Evolutionary conservation across 2,329 filamentous ascomycete species (phyloP).

Genomic region (Fusarium sp.): DNA sequence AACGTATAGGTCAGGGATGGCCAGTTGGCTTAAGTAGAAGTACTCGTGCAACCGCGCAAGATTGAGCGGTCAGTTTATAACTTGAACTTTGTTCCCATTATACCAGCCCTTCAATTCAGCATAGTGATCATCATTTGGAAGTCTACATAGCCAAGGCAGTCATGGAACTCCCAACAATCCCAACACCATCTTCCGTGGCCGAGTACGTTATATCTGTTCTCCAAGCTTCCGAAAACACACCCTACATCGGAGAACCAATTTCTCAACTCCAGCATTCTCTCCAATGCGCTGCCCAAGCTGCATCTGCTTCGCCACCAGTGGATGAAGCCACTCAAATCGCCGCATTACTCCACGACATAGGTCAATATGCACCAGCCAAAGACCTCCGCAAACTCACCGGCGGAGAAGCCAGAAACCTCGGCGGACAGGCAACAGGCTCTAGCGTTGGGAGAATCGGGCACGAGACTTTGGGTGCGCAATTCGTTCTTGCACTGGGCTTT

Average conservation of each 20-base stretch:
- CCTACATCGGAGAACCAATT: not conserved
- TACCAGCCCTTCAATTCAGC: not conserved
- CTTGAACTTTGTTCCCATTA: not conserved
- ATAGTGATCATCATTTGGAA: no score
- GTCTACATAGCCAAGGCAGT: rapidly evolving
- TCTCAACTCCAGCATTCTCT: not conserved
- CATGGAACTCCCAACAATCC: not conserved
- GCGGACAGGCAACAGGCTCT: not conserved
- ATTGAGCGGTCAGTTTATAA: not conserved
- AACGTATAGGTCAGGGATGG: no score
- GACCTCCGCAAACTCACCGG: not conserved
- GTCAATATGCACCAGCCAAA: not conserved
- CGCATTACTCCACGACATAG: not conserved
- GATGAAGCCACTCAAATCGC: not conserved
- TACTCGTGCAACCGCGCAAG: rapidly evolving
- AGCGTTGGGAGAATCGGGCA: not conserved
- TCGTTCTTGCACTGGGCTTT: not conserved
- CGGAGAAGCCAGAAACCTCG: not conserved
- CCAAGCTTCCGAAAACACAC: not conserved
- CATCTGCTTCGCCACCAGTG: not conserved
- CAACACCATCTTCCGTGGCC: not conserved
- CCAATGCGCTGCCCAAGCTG: not conserved
- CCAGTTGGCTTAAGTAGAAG: not conserved
- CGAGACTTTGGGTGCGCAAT: not conserved
- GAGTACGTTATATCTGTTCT: not conserved